Evolutionary conservation across 2,329 filamentous ascomycete genomes (phyloP), one percentile per base, ranked within the genome.

Genomic region (Aquanectria penicillioides): DNA sequence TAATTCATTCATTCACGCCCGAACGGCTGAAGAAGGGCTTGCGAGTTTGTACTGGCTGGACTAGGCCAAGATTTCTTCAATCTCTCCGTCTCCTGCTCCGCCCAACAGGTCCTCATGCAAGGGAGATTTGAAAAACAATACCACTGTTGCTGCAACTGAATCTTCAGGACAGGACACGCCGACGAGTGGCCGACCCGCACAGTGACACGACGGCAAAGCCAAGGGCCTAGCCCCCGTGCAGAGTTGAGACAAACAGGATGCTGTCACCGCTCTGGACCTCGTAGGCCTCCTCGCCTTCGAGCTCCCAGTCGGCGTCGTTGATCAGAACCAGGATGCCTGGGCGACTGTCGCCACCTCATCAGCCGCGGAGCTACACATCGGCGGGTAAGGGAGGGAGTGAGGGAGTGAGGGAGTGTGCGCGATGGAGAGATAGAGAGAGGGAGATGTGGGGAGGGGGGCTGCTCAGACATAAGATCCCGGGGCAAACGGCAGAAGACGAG

Each of bases 291-390:
- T 98, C 94, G 15, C 94, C 95, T 77, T 98, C 95, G 11, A 99
- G 86, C 76, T 98, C 95, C 95, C 95, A 99, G 75, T 99, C 95
- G 22, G 93, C 92, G 69, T 99, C 95, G 74, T 99, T 99, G 76
- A 99, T 97, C 56, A 99, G 83, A 23, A 97, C 94, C 37, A 99
- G 86, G 74, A 99, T 97, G 3, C 95, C 95, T 5, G 95, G 95
- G 50, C 95, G 93, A 60, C 94, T 98, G 67, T 60, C 65, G 70
- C 49, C 73, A 69, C 59, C 20, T 49, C 38, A 67, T 69, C 59
- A 74, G 73, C 66, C 46, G 53, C 60, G 57, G 44, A 55, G 40
- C 49, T 59, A 58, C 44, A 61, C 56, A 26, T 43, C 23, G 52
- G 41, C 38, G 37, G 29, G 50, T 29, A 34, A 29, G 20, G 37